A percentile compares a stretch with the other conserved stretches of the same genome.
Conservation (phyloP, 1,284 basidiomycete species). For the Takashimella koratensis region DNA sequence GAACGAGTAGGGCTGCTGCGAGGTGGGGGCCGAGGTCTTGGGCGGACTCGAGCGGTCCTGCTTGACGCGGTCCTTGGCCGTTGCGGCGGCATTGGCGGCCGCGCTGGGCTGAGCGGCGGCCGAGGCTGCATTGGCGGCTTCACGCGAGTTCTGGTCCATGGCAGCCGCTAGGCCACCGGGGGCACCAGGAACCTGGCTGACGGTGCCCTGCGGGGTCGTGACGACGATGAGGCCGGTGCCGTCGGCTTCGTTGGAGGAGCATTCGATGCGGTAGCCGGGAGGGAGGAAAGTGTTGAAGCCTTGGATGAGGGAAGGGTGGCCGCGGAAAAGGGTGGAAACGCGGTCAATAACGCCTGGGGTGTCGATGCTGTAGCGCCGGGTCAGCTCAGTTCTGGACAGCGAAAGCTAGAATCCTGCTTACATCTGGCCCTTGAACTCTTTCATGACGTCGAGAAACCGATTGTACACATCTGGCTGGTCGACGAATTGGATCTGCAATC, state of each 20-base stretch:
- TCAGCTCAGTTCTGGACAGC: no score
- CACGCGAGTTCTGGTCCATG: slow-evolving; percentile 28
- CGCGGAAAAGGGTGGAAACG: slow-evolving; percentile 91
- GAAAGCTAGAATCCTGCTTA: slow-evolving; percentile 53
- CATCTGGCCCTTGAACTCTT: slow-evolving; percentile 95
- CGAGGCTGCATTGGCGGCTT: slow-evolving; percentile 15
- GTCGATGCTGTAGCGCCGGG: slow-evolving; percentile 75
- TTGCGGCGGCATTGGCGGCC: slow-evolving; percentile 11
- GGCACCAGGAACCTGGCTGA: slow-evolving; percentile 55
- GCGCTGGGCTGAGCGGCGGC: slow-evolving; percentile 4
- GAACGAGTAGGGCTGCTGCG: slow-evolving; percentile 1
- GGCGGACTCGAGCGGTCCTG: slow-evolving; percentile 1
- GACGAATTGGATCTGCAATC: slow-evolving; percentile 65
- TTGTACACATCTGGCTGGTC: slow-evolving; percentile 96
- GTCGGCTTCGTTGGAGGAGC: slow-evolving; percentile 51
- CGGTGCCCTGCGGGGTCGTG: slow-evolving; percentile 85
- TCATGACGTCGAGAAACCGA: slow-evolving; percentile 97
- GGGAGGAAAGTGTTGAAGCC: slow-evolving; percentile 99
- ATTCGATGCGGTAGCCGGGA: slow-evolving; percentile 93
- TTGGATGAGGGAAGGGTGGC: slow-evolving; percentile 89
- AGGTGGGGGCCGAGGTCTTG: slow-evolving; percentile 7
- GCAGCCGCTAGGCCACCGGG: slow-evolving; percentile 45
- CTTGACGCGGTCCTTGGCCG: not conserved
- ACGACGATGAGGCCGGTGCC: slow-evolving; percentile 85
- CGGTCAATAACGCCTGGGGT: slow-evolving; percentile 98